Evolutionary conservation across 2,329 filamentous ascomycete genomes (phyloP), one percentile per base, ranked within the genome.

Genomic region (Talaromyces atroroseus): DNA sequence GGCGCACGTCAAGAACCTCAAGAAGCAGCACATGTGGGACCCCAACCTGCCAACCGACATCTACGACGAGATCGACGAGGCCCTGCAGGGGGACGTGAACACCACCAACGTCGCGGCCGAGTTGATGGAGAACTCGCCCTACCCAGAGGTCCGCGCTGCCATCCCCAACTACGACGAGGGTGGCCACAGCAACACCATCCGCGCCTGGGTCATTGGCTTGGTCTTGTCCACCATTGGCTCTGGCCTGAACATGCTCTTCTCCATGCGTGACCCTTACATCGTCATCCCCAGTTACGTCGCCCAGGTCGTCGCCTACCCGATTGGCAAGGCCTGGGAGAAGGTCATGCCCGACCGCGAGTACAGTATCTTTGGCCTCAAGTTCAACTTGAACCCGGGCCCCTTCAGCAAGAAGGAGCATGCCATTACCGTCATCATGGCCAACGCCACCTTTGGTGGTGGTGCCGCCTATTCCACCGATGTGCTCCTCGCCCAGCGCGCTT

Each of bases 391-490:
- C 55, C 74, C 75, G 0, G 74, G 75, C 2, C 71, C 68, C 0
- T 78, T 77, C 61, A 77, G 71, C 58, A 74, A 76, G 58, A 79
- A 78, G 54, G 76, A 78, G 51, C 76, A 78, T 60, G 64, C 73
- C 0, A 61, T 78, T 7, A 71, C 75, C 7, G 73, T 74, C 16
- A 69, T 78, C 53, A 80, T 78, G 78, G 86, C 88, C 16, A 83
- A 87, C 65, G 85, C 88, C 5, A 84, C 85, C 5, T 88, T 85
- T 75, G 50, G 83, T 80, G 70, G 71, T 59, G 75, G 76, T 52
- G 72, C 69, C 5, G 85, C 86, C 3, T 90, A 90, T 63, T 86
- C 86, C 0, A 90, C 87, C 1, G 87, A 90, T 62, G 85, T 89
- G 29, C 81, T 91, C 46, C 76, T 89, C 2, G 87, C 87, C 0